Base-by-base conservation (phyloP, 2,329 filamentous ascomycete species). In the Talaromyces sp. region DNA sequence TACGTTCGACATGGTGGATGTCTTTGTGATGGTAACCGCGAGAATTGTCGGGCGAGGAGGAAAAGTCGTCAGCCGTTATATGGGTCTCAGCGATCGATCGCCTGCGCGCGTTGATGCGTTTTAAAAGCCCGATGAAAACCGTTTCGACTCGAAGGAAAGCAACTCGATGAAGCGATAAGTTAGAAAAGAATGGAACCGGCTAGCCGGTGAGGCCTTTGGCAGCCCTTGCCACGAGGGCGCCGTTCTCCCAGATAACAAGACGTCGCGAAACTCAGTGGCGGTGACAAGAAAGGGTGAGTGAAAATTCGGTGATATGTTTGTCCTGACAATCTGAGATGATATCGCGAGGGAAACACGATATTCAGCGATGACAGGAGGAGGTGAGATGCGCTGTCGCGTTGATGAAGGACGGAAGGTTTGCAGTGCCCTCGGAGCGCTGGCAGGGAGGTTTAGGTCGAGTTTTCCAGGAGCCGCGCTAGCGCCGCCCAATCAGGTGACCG, bases 1-100 rank as follows among this genome's bases (percentile, higher is more conserved):
- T 68, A 93, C 88, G 80, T 96, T 96, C 81, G 93, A 86, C 95
- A 99, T 96, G 73, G 72, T 90, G 79, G 75, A 35, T 52, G 59
- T 58, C 56, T 56, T 61, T 61, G 24, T 13, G 59, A 58, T 56
- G 56, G 27, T 32, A 56, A 58, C 57, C 59, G 58, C 60, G 38
- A 61, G 56, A 61, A 56, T 55, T 51, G 51, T 21, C 54, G 32
- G 59, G 59, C 56, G 26, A 53, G n/a, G 52, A 49, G 46, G 32
- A 52, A 55, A 35, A 13, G 27, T 38, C 41, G 26, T 58, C 38
- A 57, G 24, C 58, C 21, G 56, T 52, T 21, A 46, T 43, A n/a
- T 7, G 27, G 49, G 49, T 19, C 9, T 49, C 49, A 46, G 19
- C 43, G 43, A 46, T 46, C 19, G 21, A n/a, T 57, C 27, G 56